Base-by-base conservation (phyloP, 2,329 filamentous ascomycete genomes). In the Ascochyta fabae region DNA sequence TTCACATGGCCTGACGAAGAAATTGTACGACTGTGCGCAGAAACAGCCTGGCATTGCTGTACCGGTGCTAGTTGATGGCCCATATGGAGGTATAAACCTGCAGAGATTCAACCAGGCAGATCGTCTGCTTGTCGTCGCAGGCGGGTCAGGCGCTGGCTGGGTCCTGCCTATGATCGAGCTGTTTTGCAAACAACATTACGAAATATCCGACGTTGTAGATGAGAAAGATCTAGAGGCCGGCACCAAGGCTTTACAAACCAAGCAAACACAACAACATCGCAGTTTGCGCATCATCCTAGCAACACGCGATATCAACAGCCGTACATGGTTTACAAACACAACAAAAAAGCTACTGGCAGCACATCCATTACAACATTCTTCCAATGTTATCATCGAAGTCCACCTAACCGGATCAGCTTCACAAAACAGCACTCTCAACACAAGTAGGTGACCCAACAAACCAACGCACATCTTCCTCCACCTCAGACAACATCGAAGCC, bases 61-160 rank as follows among this genome's bases (percentile, higher is more conserved):
- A 1, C 74, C 75, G 0, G 81, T 87, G 0, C 66, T 85, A 1
- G 58, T 87, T 0, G 85, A 87, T 36, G 85, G 85, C 0, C 85
- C 85, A 0, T 87, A 87, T 53, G 84, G 85, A 0, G 84, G 84
- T 0, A 67, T 84, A 16, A 76, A 77, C 41, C 33, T 61, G 24
- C 44, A 58, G 15, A 45, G 47, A 16, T 53, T 56, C 9, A 65
- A 79, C 13, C 61, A 68, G 0, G 68, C 69, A 0, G 78, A 84
- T 43, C 71, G 70, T 7, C 67, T 74, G 0, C 65, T 87, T 0
- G 68, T 86, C 15, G 69, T 86, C 4, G 80, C 81, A 0, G 84
- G 85, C 9, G 85, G 85, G 0, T 82, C 84, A 0, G 85, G 85
- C 1, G 81, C 80, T 2, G 83, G 83, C 0, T 83, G 82, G 68